phyloP scores from a whole-genome alignment of 2,329 filamentous ascomycete genomes.

The Ophiostoma ulmi region DNA sequence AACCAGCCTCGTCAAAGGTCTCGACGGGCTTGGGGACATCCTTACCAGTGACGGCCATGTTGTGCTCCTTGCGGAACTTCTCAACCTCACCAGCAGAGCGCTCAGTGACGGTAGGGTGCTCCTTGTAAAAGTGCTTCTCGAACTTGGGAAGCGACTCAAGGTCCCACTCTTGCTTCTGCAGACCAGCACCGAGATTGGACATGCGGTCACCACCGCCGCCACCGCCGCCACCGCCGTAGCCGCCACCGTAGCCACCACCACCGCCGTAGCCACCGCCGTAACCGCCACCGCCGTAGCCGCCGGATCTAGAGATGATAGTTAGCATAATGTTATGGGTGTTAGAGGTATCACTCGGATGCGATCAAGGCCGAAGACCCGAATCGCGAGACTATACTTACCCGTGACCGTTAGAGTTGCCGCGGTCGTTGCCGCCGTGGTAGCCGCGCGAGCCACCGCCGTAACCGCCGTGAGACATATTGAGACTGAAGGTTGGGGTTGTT shows the following conservation, averaged over 20 bases:
- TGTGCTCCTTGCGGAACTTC: conserved; percentile 77
- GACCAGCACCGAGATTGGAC: conserved; percentile 78
- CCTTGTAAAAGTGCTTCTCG: conserved; percentile 99
- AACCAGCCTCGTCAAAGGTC: conserved; percentile 95
- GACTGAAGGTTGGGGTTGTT: conserved; percentile 12
- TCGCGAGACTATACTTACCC: conserved; percentile 24
- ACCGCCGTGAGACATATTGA: conserved; percentile 39
- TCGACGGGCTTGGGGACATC: conserved; percentile 91
- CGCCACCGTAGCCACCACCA: conserved; percentile 25
- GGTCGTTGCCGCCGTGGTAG: conserved; percentile 40
- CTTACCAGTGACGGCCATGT: conserved; percentile 74
- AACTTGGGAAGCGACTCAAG: conserved; percentile 80
- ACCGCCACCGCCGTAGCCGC: conserved; percentile 36
- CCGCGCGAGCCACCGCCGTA: conserved; percentile 39
- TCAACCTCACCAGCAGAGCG: conserved; percentile 77
- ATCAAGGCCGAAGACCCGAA: not conserved
- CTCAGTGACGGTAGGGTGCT: conserved; percentile 70
- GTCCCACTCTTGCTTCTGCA: conserved; percentile 85
- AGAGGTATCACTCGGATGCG: not conserved
- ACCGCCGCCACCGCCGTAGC: conserved; percentile 39
- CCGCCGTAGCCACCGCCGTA: conserved; percentile 42
- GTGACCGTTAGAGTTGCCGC: conserved; percentile 31
- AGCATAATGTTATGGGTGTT: not conserved
- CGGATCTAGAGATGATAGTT: conserved; percentile 23
- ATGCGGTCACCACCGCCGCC: conserved; percentile 85